Evolutionary conservation across 2,329 filamentous ascomycete species (phyloP).

Genomic region (Pseudogymnoascus pannorum): DNA sequence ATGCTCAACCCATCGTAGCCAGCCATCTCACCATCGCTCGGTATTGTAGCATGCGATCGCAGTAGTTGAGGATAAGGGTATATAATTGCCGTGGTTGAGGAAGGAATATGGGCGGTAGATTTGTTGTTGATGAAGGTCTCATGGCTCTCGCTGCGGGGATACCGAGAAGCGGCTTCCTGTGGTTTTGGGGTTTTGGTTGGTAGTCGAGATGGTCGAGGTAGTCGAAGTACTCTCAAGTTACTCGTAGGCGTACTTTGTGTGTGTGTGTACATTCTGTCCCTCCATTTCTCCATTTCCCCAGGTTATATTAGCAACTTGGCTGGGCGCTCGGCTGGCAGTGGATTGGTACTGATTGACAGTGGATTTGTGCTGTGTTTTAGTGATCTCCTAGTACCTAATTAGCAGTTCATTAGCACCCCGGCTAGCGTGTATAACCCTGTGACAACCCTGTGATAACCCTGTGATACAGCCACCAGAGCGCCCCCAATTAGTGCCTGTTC

Average conservation of each 20-base stretch:
- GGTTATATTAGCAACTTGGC: conserved; percentile 1
- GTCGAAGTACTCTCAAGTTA: too few relatives aligned
- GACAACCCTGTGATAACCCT: background rate
- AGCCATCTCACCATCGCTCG: conserved; percentile 8
- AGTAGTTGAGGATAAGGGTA: background rate
- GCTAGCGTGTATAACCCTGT: background rate
- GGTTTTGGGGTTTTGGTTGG: background rate
- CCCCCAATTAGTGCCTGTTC: background rate
- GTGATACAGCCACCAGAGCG: background rate
- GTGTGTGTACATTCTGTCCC: background rate
- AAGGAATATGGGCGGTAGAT: background rate
- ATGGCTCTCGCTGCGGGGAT: conserved; percentile 1
- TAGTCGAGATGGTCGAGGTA: background rate
- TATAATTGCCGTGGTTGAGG: background rate
- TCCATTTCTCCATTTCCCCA: background rate
- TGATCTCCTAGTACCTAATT: background rate
- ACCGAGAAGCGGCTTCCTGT: background rate
- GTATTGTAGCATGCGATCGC: background rate
- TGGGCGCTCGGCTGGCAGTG: background rate
- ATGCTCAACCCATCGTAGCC: conserved; percentile 9
- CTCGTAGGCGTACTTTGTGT: background rate
- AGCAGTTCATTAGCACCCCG: background rate
- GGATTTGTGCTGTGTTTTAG: background rate
- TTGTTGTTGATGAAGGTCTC: conserved; percentile 5
- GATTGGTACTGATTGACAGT: background rate